Conservation (phyloP, 2,329 filamentous ascomycete genomes). For the Pseudogymnoascus sp. region DNA sequence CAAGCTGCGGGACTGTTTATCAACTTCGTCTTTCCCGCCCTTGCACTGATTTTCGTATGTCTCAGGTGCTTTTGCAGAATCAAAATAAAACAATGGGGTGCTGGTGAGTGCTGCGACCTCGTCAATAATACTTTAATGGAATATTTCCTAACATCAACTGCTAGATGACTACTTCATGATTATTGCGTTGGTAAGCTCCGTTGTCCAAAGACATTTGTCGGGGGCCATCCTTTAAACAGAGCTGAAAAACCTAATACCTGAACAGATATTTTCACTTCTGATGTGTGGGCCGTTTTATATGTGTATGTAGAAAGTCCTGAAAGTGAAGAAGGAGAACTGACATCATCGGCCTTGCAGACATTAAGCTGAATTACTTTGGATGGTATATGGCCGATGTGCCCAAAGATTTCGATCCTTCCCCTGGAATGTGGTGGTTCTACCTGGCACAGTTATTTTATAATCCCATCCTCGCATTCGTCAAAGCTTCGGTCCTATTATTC, state of each 20-base stretch:
- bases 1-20: slow-evolving; percentile 26
- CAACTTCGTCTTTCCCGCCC: slow-evolving; percentile 27
- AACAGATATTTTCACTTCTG: not conserved
- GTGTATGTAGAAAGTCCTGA: not conserved
- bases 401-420: not conserved
- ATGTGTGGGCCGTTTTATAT: slow-evolving; percentile 1
- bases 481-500: slow-evolving; percentile 38
- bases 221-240: not conserved
- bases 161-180: not conserved
- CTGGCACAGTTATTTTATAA: slow-evolving; percentile 36
- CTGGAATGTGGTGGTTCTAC: slow-evolving; percentile 22
- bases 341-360: slow-evolving; percentile 8
- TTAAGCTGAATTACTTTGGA: slow-evolving; percentile 28
- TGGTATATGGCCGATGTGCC: slow-evolving; percentile 15
- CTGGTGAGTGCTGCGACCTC: slow-evolving; percentile 18
- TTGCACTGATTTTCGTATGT: slow-evolving; percentile 24
- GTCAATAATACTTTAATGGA: slow-evolving; percentile 1
- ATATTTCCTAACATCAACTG: not conserved
- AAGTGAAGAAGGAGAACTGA: not conserved
- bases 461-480: slow-evolving; percentile 37
- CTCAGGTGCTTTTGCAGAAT: slow-evolving; percentile 24
- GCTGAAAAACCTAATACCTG: not conserved
- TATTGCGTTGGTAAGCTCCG: not conserved
- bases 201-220: not conserved
- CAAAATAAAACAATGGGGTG: slow-evolving; percentile 24